Evolutionary conservation across 306 rosid genomes (phyloP).

Genomic region (Quercus agrifolia): DNA sequence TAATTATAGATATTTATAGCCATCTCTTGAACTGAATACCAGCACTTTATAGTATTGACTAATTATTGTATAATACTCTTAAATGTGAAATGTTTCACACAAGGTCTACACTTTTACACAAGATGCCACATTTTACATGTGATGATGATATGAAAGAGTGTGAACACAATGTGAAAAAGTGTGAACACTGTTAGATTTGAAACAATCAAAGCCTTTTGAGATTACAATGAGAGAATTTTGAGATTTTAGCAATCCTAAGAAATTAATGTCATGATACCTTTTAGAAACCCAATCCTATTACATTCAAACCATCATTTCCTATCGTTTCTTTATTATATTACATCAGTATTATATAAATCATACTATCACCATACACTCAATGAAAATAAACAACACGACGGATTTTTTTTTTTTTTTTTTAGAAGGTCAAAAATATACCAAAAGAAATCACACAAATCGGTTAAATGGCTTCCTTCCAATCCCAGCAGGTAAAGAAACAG

Average conservation of each 20-base stretch:
- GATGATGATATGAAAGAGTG: no score
- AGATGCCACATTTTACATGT: no score
- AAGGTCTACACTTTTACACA: no score
- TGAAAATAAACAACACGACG: constrained; percentile 41
- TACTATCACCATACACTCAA: constrained; percentile 58
- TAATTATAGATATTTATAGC: no score
- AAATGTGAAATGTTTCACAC: no score
- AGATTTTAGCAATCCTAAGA: background rate
- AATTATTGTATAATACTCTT: no score
- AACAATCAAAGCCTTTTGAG: background rate
- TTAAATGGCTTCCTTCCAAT: constrained; percentile 92
- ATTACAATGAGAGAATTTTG: background rate
- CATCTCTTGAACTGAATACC: no score
- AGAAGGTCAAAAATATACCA: constrained; percentile 31
- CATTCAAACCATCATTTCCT: constrained; percentile 52
- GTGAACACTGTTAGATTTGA: no score
- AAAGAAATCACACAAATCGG: constrained; percentile 89
- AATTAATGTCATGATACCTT: constrained; percentile 9
- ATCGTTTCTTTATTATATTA: constrained; percentile 59
- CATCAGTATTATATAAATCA: constrained; percentile 45
- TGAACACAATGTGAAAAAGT: no score
- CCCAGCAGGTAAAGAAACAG: constrained; percentile 74
- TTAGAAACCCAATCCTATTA: constrained; percentile 23
- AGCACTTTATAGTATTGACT: no score
- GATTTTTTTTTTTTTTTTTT: background rate